phyloP scores from a whole-genome alignment of 1,284 basidiomycete genomes.

The Leccinum pachyderme region DNA sequence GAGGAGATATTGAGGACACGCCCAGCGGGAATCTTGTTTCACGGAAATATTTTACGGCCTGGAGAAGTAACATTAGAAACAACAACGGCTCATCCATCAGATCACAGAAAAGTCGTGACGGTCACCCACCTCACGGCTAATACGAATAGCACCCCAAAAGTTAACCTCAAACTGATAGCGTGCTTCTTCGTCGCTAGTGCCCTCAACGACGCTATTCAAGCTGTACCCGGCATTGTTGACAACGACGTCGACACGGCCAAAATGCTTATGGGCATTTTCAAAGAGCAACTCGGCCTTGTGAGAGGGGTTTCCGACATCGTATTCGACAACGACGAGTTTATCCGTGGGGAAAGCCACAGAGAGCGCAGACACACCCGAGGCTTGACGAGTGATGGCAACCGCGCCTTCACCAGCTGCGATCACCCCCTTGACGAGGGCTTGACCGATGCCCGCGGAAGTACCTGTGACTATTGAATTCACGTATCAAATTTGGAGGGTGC shows the following conservation, averaged over 20 bases:
- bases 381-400: conserved; percentile 22
- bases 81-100: too few species aligned
- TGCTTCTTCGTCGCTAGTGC: conserved; percentile 27
- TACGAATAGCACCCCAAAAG: conserved; percentile 38
- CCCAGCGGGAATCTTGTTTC: conserved; percentile 17
- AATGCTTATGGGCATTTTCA: conserved; percentile 30
- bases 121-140: conserved; percentile 28
- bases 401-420: conserved; percentile 25
- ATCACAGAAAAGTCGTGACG: too few species aligned
- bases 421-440: conserved; percentile 20
- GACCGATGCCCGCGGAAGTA: conserved; percentile 24
- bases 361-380: conserved; percentile 17
- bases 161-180: conserved; percentile 37
- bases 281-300: conserved; percentile 34
- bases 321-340: conserved; percentile 21
- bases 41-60: conserved; percentile 28
- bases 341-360: conserved; percentile 14
- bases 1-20: conserved; percentile 26
- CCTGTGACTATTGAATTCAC: conserved; percentile 19
- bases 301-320: conserved; percentile 21
- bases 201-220: conserved; percentile 26
- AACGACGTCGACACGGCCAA: conserved; percentile 44
- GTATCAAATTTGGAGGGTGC: conserved; percentile 2
- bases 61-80: background rate
- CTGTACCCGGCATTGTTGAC: conserved; percentile 43